phyloP scores from a whole-genome alignment of 2,329 filamentous ascomycete genomes.

The Sphaerulina musiva region DNA sequence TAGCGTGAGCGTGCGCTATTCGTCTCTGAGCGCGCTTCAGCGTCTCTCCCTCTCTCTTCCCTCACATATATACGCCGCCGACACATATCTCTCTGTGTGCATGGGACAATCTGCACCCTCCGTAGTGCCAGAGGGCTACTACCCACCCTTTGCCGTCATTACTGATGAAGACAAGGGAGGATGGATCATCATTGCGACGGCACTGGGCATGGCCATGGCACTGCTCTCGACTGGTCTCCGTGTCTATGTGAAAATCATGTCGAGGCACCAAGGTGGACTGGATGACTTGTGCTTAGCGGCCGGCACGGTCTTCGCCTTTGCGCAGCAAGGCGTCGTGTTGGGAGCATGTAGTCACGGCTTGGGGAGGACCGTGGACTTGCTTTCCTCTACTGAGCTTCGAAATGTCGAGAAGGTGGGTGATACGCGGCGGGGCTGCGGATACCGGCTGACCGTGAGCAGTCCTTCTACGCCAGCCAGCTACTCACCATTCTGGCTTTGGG shows the following conservation, averaged over 20 bases:
- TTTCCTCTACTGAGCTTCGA: constrained; percentile 2
- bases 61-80: neutral
- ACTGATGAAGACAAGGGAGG: constrained; percentile 35
- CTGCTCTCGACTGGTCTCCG: constrained; percentile 15
- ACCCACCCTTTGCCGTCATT: constrained; percentile 17
- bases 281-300: constrained; percentile 16
- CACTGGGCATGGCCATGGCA: constrained; percentile 16
- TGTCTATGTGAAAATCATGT: constrained; percentile 14
- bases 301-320: constrained; percentile 12
- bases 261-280: constrained; percentile 10
- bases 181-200: constrained; percentile 30
- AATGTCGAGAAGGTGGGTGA: constrained; percentile 9
- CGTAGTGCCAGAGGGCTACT: constrained; percentile 19
- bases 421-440: neutral
- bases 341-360: constrained; percentile 18
- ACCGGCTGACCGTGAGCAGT: neutral
- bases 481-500: constrained; percentile 14
- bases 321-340: constrained; percentile 14
- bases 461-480: constrained; percentile 19
- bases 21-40: no score
- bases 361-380: constrained; percentile 11
- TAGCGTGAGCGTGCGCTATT: no score
- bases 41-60: neutral
- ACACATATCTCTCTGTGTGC: constrained; percentile 11
- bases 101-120: neutral